Conservation (phyloP, 192 early-diverging fungal genomes). For the Powellomyces hirtus region DNA sequence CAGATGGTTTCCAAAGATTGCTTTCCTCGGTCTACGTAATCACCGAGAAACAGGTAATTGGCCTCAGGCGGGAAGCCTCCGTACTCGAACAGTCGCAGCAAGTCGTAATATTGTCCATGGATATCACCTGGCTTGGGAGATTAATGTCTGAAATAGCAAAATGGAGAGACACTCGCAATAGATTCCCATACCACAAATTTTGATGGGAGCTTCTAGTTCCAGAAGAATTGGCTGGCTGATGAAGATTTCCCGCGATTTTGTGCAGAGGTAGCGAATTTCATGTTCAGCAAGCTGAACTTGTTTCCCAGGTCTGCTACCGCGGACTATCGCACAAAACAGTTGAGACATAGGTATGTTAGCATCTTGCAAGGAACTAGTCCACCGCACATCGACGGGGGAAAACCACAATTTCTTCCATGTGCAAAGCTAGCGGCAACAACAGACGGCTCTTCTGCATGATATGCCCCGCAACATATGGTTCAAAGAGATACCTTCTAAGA, state of each 20-base stretch:
- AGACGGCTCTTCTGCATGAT: no score
- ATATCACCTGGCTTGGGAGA: constrained; percentile 73
- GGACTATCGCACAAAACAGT: no score
- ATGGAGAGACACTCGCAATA: background rate
- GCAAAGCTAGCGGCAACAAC: background rate
- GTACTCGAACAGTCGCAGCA: constrained; percentile 89
- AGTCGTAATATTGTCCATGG: constrained; percentile 93
- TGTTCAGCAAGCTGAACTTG: constrained; percentile 94
- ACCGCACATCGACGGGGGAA: no score
- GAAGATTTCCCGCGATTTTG: constrained; percentile 91
- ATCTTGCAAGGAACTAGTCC: no score
- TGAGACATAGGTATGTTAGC: no score
- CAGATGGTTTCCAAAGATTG: constrained; percentile 92
- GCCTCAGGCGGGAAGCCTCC: constrained; percentile 87
- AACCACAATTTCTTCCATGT: no score
- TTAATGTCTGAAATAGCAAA: background rate
- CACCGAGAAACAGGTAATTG: constrained; percentile 91
- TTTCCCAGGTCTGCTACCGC: constrained; percentile 92
- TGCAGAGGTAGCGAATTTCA: constrained; percentile 94
- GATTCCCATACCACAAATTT: constrained; percentile 41
- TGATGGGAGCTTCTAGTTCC: constrained; percentile 49
- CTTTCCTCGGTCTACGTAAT: constrained; percentile 98
- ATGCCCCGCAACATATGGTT: no score
- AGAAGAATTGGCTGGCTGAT: constrained; percentile 76
- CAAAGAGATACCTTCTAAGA: constrained; percentile 96